phyloP scores from a whole-genome alignment of 1,284 basidiomycete genomes.

The Pseudozyma hubeiensis region DNA sequence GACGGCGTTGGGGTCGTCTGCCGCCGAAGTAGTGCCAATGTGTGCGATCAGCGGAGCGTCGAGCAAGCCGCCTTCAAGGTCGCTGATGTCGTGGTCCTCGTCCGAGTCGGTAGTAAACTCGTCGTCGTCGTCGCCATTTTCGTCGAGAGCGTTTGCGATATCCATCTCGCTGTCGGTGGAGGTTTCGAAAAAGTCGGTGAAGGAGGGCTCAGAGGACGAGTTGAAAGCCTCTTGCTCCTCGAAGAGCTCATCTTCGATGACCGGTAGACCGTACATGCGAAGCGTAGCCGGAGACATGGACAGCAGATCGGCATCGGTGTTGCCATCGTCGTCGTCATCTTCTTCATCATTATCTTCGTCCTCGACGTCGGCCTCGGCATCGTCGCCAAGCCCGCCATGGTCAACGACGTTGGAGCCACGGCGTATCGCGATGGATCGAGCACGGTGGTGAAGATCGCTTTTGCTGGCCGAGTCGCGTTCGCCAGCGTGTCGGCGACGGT shows the following conservation, averaged over 20 bases:
- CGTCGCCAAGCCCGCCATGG: constrained; percentile 19
- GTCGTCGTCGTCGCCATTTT: constrained; percentile 59
- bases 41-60: constrained; percentile 62
- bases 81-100: constrained; percentile 60
- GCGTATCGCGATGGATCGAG: constrained; percentile 34
- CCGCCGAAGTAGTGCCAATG: constrained; percentile 29
- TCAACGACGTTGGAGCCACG: constrained; percentile 6
- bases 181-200: constrained; percentile 67
- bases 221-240: constrained; percentile 64
- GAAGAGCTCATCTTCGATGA: constrained; percentile 62
- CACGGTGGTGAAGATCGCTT: constrained; percentile 43
- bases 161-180: constrained; percentile 54
- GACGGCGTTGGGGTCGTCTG: constrained; percentile 14
- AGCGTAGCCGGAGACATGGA: constrained; percentile 58
- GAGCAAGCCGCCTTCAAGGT: constrained; percentile 55
- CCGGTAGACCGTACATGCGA: constrained; percentile 54
- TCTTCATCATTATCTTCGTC: constrained; percentile 24
- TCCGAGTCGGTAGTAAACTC: constrained; percentile 52
- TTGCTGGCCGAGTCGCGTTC: constrained; percentile 41
- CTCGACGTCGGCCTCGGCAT: constrained; percentile 40
- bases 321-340: constrained; percentile 36
- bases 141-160: constrained; percentile 23
- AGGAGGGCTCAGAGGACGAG: constrained; percentile 65
- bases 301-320: constrained; percentile 40
- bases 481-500: constrained; percentile 27